A percentile compares a stretch with the other conserved stretches of the same genome.
These are phyloP conservation scores for Sugiyamaella boreocaroliniensis DNA, from an alignment of 805 yeast genomes.

Conservation along the genomic window DNA sequence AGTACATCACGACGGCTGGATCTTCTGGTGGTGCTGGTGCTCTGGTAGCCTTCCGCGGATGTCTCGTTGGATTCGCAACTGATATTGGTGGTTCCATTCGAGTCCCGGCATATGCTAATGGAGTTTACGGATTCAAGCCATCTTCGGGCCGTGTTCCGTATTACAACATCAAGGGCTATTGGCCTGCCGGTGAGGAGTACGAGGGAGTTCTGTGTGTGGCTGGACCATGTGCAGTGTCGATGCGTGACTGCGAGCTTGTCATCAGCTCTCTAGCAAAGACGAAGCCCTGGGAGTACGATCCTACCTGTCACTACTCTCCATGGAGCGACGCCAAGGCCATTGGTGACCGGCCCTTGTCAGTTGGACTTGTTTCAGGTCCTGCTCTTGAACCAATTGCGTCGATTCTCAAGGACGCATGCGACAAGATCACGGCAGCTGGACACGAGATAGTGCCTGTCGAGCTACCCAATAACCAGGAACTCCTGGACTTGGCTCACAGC, in stretches of 20 bases:
- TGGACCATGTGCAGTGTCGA: constrained; percentile 60
- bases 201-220: constrained; percentile 38
- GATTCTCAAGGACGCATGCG: constrained; percentile 37
- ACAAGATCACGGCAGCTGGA: constrained; percentile 11
- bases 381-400: constrained; percentile 33
- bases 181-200: constrained; percentile 41
- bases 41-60: constrained; percentile 37
- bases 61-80: constrained; percentile 46
- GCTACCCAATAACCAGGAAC: constrained; percentile 20
- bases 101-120: constrained; percentile 41
- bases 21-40: constrained; percentile 50
- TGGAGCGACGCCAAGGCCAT: constrained; percentile 21
- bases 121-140: constrained; percentile 45
- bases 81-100: constrained; percentile 53
- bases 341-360: constrained; percentile 46
- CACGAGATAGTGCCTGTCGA: constrained; percentile 23
- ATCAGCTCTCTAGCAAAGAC: constrained; percentile 38
- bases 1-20: constrained; percentile 22
- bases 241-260: constrained; percentile 61
- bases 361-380: constrained; percentile 17
- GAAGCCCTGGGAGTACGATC: constrained; percentile 18
- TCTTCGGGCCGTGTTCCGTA: constrained; percentile 38
- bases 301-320: constrained; percentile 17
- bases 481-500: constrained; percentile 25
- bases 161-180: constrained; percentile 36